Evolutionary conservation across 495 filamentous ascomycete genomes (phyloP), one percentile per base, ranked within the genome.

Genomic region (Parathielavia appendiculata): DNA sequence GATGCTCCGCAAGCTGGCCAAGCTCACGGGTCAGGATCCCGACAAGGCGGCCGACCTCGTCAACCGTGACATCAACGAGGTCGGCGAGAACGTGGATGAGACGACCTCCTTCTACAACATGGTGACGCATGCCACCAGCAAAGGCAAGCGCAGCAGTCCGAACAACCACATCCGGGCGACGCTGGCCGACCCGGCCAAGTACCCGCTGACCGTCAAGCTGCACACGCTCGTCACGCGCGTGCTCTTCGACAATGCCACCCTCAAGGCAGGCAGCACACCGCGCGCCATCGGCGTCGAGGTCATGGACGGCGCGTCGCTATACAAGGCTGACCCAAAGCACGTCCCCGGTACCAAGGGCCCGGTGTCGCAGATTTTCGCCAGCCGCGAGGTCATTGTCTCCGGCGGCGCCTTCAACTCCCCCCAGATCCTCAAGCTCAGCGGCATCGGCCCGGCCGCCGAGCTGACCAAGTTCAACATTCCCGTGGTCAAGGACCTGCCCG

Each of bases 321-420:
- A 79, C 65, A 63, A 64, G 32, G 76, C 76, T 7, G 76, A 78
- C 57, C 74, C 75, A 5, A 71, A 73, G 17, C 69, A 73, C 53
- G 60, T 67, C 5, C 34, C 26, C 4, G 69, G 65, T 26, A 61
- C 67, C 51, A 69, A 64, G 51, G 64, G 64, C 11, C 63, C 69
- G 13, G 26, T 60, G 0, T 61, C 63, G 17, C 66, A 68, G 56
- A 67, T 75, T 56, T 64, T 66, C 3, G 76, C 76, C 38, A 63
- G 59, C 0, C 76, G 74, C 49, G 82, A 85, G 63, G 79, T 83
- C 19, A 84, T 85, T 58, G 60, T 85, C 6, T 67, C 81, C 0
- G 77, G 79, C 51, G 82, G 82, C 12, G 64, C 77, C 22, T 72
- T 84, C 58, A 81, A 81, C 60, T 77, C 79, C 22, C 82, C 82